Evolutionary conservation across 257 asterid species (phyloP).

Genomic region (Rauvolfia tetraphylla): DNA sequence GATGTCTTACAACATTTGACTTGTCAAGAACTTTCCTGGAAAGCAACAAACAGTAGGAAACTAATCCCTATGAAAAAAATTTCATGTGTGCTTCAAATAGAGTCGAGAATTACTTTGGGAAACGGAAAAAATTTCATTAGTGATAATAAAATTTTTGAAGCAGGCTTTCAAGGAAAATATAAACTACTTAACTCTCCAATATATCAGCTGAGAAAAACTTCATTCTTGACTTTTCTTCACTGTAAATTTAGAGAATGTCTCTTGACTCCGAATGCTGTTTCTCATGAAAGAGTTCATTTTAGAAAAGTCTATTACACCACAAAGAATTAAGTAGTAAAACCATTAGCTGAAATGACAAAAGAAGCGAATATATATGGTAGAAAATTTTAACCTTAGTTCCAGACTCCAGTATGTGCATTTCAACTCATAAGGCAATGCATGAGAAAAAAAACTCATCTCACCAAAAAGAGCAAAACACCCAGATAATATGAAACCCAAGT

Average conservation of each 20-base stretch:
- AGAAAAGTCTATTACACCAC: background rate
- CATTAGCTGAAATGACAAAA: background rate
- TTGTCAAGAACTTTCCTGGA: background rate
- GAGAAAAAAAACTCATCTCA: background rate
- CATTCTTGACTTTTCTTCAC: background rate
- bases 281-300: background rate
- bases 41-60: background rate
- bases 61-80: background rate
- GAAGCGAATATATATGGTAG: fast-evolving
- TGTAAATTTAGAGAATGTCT: background rate
- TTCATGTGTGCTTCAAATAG: background rate
- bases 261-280: background rate
- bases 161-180: background rate
- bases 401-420: background rate
- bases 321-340: background rate
- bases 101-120: background rate
- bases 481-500: too few relatives aligned
- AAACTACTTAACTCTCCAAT: background rate
- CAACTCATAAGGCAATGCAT: background rate
- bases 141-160: background rate
- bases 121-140: background rate
- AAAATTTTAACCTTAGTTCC: background rate
- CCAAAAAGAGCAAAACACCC: background rate
- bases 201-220: background rate
- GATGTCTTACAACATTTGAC: background rate